Evolutionary conservation across 352 stramenopile genomes (phyloP).

Genomic region (Thalassiosira pacifica): DNA sequence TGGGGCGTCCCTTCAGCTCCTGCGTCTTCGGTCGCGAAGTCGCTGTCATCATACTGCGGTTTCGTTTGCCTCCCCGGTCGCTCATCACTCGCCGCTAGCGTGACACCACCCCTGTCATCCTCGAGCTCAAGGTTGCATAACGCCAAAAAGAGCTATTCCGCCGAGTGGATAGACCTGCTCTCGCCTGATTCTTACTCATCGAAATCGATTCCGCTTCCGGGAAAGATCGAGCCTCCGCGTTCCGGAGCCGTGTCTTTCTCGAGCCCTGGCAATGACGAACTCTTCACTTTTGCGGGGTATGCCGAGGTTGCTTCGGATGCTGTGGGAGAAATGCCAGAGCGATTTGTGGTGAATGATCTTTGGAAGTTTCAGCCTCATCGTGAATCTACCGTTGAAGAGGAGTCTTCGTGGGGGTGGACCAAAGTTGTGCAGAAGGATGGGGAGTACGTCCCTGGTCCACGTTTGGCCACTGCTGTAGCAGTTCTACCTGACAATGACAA

Average conservation of each 20-base stretch:
- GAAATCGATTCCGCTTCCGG: slow-evolving; percentile 2
- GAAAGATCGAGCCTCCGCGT: slow-evolving; percentile 47
- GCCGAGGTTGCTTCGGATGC: slow-evolving; percentile 52
- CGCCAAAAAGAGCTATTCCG: slow-evolving; percentile 24
- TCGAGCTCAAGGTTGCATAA: neutral
- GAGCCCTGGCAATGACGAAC: slow-evolving; percentile 10
- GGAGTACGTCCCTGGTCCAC: slow-evolving; percentile 57
- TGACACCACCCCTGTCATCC: neutral
- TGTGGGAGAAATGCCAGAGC: slow-evolving; percentile 23
- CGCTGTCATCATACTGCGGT: neutral
- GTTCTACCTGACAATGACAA: slow-evolving; percentile 9
- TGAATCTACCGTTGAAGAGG: neutral
- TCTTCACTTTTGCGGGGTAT: slow-evolving; percentile 83
- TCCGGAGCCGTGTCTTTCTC: slow-evolving; percentile 46
- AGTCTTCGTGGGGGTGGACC: slow-evolving; percentile 49
- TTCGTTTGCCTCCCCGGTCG: neutral
- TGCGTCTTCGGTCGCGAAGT: neutral
- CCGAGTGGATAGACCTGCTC: slow-evolving; percentile 60
- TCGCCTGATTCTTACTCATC: slow-evolving; percentile 33
- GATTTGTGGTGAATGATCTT: slow-evolving; percentile 75
- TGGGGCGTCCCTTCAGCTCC: neutral
- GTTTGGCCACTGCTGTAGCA: slow-evolving; percentile 68
- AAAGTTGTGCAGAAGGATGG: slow-evolving; percentile 20
- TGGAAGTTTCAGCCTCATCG: slow-evolving; percentile 64
- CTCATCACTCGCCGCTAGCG: neutral